These are phyloP conservation scores for Gossypium herbaceum DNA, from an alignment of 345 rosid species.

Conservation along the genomic window DNA sequence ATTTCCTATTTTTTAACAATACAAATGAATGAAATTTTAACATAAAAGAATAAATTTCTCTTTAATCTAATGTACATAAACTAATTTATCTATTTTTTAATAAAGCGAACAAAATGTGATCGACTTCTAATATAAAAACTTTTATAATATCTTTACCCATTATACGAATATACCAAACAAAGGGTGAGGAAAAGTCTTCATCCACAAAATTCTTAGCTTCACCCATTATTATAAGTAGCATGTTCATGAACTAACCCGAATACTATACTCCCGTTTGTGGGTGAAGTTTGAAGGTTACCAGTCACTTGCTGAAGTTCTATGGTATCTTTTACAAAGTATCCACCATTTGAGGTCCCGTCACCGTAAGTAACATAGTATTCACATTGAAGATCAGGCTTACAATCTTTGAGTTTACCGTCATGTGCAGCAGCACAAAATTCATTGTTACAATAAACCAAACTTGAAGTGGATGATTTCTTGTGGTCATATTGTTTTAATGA, in stretches of 20 bases:
- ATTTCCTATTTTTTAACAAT: too few relatives aligned
- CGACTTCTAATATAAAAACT: accelerated
- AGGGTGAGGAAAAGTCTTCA: too few relatives aligned
- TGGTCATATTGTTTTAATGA: conserved; percentile 47
- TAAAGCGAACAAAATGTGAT: too few relatives aligned
- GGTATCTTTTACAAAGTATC: conserved; percentile 54
- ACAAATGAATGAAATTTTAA: too few relatives aligned
- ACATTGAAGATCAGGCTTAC: conserved; percentile 42
- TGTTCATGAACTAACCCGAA: conserved; percentile 52
- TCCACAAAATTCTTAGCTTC: too few relatives aligned
- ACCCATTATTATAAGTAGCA: too few relatives aligned
- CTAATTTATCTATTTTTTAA: too few relatives aligned
- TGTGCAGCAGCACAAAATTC: conserved; percentile 49
- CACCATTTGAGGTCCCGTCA: conserved; percentile 68
- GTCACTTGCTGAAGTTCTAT: conserved; percentile 45
- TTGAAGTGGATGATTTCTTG: conserved; percentile 40
- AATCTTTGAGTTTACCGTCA: conserved; percentile 38
- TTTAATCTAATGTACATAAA: too few relatives aligned
- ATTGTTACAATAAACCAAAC: conserved; percentile 42
- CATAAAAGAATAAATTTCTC: too few relatives aligned
- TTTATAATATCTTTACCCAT: too few relatives aligned
- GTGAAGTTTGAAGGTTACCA: conserved; percentile 49
- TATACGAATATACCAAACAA: too few relatives aligned
- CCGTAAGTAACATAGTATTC: conserved; percentile 60
- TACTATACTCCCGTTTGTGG: conserved; percentile 43